Base-by-base conservation (phyloP, 306 rosid species). In the Crataegus laevigata region DNA sequence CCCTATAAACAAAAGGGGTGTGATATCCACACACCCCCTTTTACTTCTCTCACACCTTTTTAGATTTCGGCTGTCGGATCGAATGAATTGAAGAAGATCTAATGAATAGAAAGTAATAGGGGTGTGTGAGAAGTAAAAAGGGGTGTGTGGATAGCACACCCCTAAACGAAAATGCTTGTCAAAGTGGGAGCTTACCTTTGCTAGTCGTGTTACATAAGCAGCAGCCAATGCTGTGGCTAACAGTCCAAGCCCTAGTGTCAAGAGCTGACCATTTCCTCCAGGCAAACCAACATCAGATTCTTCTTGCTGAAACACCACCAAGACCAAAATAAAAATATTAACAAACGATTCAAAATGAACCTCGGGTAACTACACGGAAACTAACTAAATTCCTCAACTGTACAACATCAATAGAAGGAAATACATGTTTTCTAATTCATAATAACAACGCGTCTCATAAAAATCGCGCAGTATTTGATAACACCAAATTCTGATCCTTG, bases 221-320 rank as follows among this genome's bases (percentile, higher is more conserved):
- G 96, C 98, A 75, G 98, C 96, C 62, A 91, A 66, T 52, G 91
- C 96, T 24, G 98, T 94, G 75, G 78, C 89, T 71, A 94, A 74
- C 57, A 94, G 89, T 73, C 98, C 98, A 21, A 92, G 76, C 69
- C 96, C 98, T 73, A 94, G 85, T 0, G 99, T 94, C 77, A 87
- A 68, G 11, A 92, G 80, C 84, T 89, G 96, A 84, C 85, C 85
- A 77, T 90, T 90, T 84, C 96, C 99, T 69, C 97, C 96, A 1
- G 79, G 64, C 60, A 81, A 59, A 72, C 86, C 83, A 78, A 83
- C 73, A 25, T 87, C 93, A 68, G 99, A 81, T 81, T 94, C 99
- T 43, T 94, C 99, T 89, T 89, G 97, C 98, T 94, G 90, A 80
- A 86, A 88, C 69, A 75, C 32, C 77, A 74, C 76, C 72, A 43